Conservation (phyloP, 2,329 filamentous ascomycete species). For the Mycosphaerelloides madeirae region DNA sequence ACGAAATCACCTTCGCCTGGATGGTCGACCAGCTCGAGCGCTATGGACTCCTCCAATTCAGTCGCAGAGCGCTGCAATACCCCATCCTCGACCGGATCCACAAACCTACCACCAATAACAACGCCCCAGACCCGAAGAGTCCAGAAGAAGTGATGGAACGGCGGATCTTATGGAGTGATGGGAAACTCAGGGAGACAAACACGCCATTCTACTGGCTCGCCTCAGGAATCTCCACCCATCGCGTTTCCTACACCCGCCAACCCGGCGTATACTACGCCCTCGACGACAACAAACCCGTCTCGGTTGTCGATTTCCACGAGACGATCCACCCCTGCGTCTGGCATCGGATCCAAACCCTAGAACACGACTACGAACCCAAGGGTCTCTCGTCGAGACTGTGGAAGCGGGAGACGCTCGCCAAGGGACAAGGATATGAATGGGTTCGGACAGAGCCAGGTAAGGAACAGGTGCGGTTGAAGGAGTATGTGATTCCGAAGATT, state of each 20-base stretch:
- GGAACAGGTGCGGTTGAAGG: too few species aligned
- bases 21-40: slow-evolving; percentile 32
- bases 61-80: slow-evolving; percentile 10
- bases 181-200: slow-evolving; percentile 9
- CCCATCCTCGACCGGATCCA: slow-evolving; percentile 15
- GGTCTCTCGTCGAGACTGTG: too few species aligned
- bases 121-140: slow-evolving; percentile 5
- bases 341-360: slow-evolving; percentile 8
- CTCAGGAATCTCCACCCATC: slow-evolving; percentile 10
- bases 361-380: neutral
- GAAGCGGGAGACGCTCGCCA: too few species aligned
- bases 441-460: too few species aligned
- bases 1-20: slow-evolving; percentile 36
- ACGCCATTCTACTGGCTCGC: slow-evolving; percentile 3
- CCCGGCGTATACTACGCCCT: slow-evolving; percentile 8
- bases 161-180: slow-evolving; percentile 15
- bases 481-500: too few species aligned
- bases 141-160: slow-evolving; percentile 14
- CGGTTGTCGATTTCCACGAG: slow-evolving; percentile 8
- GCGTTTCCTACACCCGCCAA: slow-evolving; percentile 3
- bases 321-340: slow-evolving; percentile 14
- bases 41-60: slow-evolving; percentile 12
- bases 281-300: neutral
- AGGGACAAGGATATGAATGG: neutral
- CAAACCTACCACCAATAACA: slow-evolving; percentile 3